Evolutionary conservation across 169 alveolate genomes (phyloP).

Genomic region (Theileria luwenshuni): DNA sequence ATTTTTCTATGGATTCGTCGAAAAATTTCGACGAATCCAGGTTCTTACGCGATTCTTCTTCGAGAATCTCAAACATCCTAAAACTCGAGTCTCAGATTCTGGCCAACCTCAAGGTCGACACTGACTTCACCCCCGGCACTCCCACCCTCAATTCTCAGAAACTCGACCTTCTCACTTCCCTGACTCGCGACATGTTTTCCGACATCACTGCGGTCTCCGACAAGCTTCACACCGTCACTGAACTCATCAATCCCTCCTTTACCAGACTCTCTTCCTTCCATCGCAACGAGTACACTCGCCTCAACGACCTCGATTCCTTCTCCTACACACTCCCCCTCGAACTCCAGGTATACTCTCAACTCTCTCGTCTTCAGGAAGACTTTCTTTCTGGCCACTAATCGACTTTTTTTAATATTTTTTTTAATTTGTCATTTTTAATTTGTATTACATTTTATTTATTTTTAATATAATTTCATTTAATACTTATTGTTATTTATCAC

Average conservation of each 20-base stretch:
- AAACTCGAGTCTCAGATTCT: conserved; percentile 10
- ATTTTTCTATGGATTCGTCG: conserved; percentile 10
- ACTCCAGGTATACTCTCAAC: conserved; percentile 33
- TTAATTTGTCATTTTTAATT: too few species aligned
- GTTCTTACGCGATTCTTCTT: neutral
- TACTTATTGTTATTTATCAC: too few species aligned
- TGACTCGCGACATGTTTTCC: conserved; percentile 28
- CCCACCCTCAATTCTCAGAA: conserved; percentile 17
- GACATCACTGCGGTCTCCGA: conserved; percentile 36
- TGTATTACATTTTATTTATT: too few species aligned
- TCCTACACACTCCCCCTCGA: conserved; percentile 45
- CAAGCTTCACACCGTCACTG: conserved; percentile 36
- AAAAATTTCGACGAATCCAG: neutral
- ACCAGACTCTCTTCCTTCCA: conserved; percentile 42
- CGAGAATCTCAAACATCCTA: conserved; percentile 11
- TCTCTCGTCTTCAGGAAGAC: conserved; percentile 39
- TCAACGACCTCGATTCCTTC: conserved; percentile 33
- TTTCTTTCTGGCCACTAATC: conserved; percentile 18
- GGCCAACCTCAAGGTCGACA: neutral
- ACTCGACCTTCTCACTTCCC: conserved; percentile 32
- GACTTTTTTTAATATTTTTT: too few species aligned
- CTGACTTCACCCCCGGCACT: conserved; percentile 5
- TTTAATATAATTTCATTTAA: too few species aligned
- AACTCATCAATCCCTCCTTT: conserved; percentile 54
- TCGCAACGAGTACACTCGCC: conserved; percentile 18